A percentile compares a stretch with the other conserved stretches of the same genome.
These are phyloP conservation scores for Neurospora pannonica DNA, from an alignment of 495 filamentous ascomycete genomes.

Conservation along the genomic window DNA sequence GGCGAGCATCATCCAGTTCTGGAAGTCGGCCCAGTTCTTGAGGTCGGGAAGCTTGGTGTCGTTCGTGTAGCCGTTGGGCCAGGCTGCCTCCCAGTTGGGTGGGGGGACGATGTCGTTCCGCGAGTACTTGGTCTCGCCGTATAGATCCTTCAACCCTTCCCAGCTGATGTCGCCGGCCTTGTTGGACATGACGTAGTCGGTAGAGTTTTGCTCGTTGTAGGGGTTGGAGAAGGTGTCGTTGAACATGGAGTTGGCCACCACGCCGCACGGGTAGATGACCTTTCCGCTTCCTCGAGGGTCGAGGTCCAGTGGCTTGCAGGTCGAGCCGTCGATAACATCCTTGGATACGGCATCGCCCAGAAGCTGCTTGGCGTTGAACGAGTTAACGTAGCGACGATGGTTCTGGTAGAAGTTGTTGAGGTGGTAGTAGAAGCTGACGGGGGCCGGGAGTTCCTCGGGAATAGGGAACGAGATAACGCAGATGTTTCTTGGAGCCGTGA, in stretches of 20 bases:
- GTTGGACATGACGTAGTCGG: constrained; percentile 59
- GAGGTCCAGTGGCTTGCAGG: constrained; percentile 65
- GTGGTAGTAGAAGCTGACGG: constrained; percentile 85
- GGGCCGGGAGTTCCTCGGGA: constrained; percentile 65
- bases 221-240: constrained; percentile 81
- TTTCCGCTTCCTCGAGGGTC: constrained; percentile 40
- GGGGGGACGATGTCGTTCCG: constrained; percentile 58
- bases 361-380: constrained; percentile 74
- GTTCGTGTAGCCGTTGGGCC: constrained; percentile 53
- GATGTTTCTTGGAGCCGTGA: constrained; percentile 8
- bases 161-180: constrained; percentile 67
- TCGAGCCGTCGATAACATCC: constrained; percentile 49
- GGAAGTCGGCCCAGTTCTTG: constrained; percentile 67
- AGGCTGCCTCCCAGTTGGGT: constrained; percentile 70
- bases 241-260: constrained; percentile 94
- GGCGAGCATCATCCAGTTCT: constrained; percentile 98
- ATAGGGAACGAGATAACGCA: constrained; percentile 72
- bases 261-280: constrained; percentile 87
- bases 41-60: constrained; percentile 57
- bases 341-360: constrained; percentile 57
- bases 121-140: constrained; percentile 57
- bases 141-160: constrained; percentile 70
- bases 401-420: constrained; percentile 99
- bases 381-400: constrained; percentile 90
- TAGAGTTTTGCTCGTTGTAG: constrained; percentile 29